Evolutionary conservation across 495 filamentous ascomycete species (phyloP).

Genomic region (Sphaerosporella brunnea): DNA sequence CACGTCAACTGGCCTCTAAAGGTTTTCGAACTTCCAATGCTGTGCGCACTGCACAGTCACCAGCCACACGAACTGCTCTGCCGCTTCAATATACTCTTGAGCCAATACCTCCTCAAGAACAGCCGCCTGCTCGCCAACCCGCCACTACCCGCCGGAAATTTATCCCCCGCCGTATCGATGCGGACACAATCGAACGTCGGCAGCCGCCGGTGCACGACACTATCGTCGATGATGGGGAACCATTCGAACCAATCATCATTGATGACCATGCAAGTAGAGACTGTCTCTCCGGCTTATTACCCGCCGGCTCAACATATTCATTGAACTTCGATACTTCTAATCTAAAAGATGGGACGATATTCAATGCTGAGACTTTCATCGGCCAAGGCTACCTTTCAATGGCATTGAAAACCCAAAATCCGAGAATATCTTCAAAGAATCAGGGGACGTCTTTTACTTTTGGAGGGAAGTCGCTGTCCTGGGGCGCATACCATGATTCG

Average conservation of each 20-base stretch:
- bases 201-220: conserved; percentile 18
- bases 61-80: not conserved
- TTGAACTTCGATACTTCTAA: conserved; percentile 46
- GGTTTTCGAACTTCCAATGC: not conserved
- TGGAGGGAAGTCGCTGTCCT: conserved; percentile 37
- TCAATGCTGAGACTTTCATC: conserved; percentile 24
- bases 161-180: conserved; percentile 17
- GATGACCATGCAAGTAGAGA: not conserved
- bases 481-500: conserved; percentile 52
- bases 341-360: conserved; percentile 21
- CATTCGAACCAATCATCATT: not conserved
- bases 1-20: not conserved
- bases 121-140: not conserved
- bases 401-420: conserved; percentile 23
- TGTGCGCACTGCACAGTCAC: not conserved
- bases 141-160: conserved; percentile 12
- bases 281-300: conserved; percentile 11
- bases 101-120: not conserved
- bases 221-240: conserved; percentile 10
- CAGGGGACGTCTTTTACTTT: conserved; percentile 29
- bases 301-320: conserved; percentile 36
- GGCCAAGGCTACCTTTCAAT: conserved; percentile 14
- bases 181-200: conserved; percentile 20
- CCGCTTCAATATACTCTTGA: too few species aligned
- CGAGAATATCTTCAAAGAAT: conserved; percentile 25